phyloP scores from a whole-genome alignment of 139 green algal species.

The Haematococcus lacustris region DNA sequence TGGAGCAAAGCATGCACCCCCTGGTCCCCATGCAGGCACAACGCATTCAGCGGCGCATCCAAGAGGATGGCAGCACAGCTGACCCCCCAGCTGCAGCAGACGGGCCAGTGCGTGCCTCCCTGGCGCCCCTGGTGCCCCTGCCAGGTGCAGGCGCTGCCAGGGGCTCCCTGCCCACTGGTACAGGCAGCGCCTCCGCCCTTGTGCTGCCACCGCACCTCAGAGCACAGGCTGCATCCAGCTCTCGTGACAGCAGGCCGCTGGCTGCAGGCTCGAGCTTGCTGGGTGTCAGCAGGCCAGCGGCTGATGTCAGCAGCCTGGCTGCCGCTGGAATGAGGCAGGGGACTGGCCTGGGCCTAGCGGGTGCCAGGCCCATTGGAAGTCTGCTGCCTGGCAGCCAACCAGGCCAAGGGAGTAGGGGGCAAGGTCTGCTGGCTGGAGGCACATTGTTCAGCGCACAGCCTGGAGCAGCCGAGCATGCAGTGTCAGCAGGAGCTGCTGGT shows the following conservation, averaged over 20 bases:
- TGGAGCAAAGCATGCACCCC: too few relatives aligned
- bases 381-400: too few relatives aligned
- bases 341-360: too few relatives aligned
- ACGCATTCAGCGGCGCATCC: slow-evolving; percentile 57
- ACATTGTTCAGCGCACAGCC: background rate
- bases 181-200: background rate
- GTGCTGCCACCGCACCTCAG: background rate
- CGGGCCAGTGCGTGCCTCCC: slow-evolving; percentile 18
- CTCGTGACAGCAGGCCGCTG: background rate
- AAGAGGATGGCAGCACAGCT: slow-evolving; percentile 28
- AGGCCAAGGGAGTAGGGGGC: too few relatives aligned
- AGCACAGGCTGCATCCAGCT: background rate
- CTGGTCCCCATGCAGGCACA: slow-evolving; percentile 45
- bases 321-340: background rate
- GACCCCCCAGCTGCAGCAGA: slow-evolving; percentile 10
- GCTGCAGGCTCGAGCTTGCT: too few relatives aligned
- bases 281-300: background rate
- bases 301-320: background rate
- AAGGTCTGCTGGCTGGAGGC: background rate
- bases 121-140: slow-evolving; percentile 13
- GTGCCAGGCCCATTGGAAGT: too few relatives aligned
- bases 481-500: background rate
- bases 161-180: background rate
- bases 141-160: too few relatives aligned
- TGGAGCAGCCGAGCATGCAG: background rate